phyloP scores from a whole-genome alignment of 176 grass and related monocot species.

The Coix lacrymajobi region DNA sequence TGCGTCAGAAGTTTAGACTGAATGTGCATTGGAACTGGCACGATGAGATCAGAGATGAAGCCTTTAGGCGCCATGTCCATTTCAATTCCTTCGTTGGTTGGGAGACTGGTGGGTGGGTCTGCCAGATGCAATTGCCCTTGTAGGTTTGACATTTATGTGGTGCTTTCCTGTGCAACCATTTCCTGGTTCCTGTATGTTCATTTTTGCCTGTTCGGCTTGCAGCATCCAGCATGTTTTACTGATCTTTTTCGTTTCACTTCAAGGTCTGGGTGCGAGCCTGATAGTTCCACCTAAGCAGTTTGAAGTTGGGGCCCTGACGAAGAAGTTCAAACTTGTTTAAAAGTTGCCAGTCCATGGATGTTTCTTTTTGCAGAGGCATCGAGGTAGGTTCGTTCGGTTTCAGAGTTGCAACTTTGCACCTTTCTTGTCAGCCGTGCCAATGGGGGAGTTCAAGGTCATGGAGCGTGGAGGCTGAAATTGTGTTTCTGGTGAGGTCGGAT shows the following conservation, averaged over 20 bases:
- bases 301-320: background rate
- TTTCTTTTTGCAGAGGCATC: conserved; percentile 4
- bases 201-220: background rate
- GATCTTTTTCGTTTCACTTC: background rate
- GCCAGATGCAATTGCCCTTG: background rate
- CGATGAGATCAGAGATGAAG: background rate
- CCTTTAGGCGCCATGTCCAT: background rate
- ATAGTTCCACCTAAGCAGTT: background rate
- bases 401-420: background rate
- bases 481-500: conserved; percentile 6
- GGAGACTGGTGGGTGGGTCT: background rate
- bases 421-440: background rate
- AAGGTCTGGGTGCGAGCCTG: background rate
- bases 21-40: background rate
- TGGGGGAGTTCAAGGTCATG: background rate
- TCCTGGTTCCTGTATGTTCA: background rate
- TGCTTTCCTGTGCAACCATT: background rate
- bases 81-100: background rate
- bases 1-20: background rate
- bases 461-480: background rate
- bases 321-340: background rate
- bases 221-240: background rate
- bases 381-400: background rate
- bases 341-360: background rate
- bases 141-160: background rate